A percentile compares a stretch with the other conserved stretches of the same genome.
Evolutionary conservation across 202 grass and related monocot species (phyloP).

Genomic region (Carex arenaria): DNA sequence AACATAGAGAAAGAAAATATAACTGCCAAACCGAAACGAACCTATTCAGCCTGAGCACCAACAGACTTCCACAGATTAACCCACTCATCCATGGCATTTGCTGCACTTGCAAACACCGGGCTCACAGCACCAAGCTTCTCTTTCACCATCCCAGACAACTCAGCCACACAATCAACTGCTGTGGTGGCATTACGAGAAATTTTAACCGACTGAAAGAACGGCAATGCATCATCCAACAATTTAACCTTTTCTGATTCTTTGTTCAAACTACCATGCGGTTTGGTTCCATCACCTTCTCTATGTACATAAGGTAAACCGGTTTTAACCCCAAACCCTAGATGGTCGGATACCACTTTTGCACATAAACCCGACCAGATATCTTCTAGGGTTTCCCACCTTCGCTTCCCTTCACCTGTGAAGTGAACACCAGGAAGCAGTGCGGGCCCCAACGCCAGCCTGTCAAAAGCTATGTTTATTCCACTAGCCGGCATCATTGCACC

Average conservation of each 20-base stretch:
- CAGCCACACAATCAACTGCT: constrained; percentile 69
- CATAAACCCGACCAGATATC: constrained; percentile 88
- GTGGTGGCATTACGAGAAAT: constrained; percentile 38
- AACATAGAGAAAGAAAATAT: neutral
- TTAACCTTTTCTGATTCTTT: constrained; percentile 80
- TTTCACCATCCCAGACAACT: constrained; percentile 57
- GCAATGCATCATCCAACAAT: constrained; percentile 69
- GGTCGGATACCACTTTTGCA: constrained; percentile 71
- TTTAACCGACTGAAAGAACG: constrained; percentile 64
- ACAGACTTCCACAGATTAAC: constrained; percentile 66
- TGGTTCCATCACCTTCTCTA: constrained; percentile 56
- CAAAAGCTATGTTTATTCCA: constrained; percentile 93
- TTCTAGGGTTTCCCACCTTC: constrained; percentile 83
- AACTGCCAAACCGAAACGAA: neutral
- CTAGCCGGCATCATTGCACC: constrained; percentile 71
- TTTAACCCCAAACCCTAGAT: constrained; percentile 63
- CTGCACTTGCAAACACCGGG: constrained; percentile 49
- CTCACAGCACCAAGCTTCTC: constrained; percentile 52
- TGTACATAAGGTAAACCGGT: constrained; percentile 83
- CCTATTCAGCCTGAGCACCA: constrained; percentile 34
- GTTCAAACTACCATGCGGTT: constrained; percentile 63
- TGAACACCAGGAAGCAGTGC: constrained; percentile 66
- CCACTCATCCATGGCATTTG: constrained; percentile 86
- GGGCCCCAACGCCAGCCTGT: constrained; percentile 66
- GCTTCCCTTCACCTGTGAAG: constrained; percentile 66